Evolutionary conservation across 148 eudicot species (phyloP), one percentile per base, ranked within the genome.

Genomic region (Heliamphora exappendiculata): DNA sequence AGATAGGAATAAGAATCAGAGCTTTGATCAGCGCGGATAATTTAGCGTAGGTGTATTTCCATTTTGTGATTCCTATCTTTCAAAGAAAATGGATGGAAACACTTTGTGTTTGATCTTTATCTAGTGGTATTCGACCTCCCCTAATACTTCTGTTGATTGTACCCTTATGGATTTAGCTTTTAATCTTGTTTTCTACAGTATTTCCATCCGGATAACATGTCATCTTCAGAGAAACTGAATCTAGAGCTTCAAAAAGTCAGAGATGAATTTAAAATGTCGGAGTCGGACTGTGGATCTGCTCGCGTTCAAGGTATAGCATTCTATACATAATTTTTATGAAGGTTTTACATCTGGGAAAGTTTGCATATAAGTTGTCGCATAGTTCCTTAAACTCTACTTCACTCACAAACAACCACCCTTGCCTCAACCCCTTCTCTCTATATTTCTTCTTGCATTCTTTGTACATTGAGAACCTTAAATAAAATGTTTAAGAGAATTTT

Each of bases 121-220:
- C 4, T 44, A 39, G 47, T 19, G 63, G 39, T 64, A 5, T 31
- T 55, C 1, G 28, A 47, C 36, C 19, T 36, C 57, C 60, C 45
- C n/a, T 34, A 4, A 24, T 37, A 2, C 41, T 55, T 37, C 28
- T 37, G 14, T 57, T 29, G 26, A 47, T 33, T 29, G 19, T 51
- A 28, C 36, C 14, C 17, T 58, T 13, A 70, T 20, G 14, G 37
- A 20, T 36, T 42, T 19, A 36, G 54, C 16, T 50, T 54, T 67
- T 66, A 45, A 68, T 20, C 36, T 58, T 73, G 12, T 76, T 34
- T 73, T 82, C 26, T 71, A 51, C 98, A 96, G 99, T 96, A 93
- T 83, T 96, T 91, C 83, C 99, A 93, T 82, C 97, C 98, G 17
- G 98, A 96, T 81, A 93, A 91, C 84, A 89, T 96, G 98, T 96